Evolutionary conservation across 2,329 filamentous ascomycete species (phyloP), one percentile per base, ranked within the genome.

Genomic region (Colletotrichum endophyticum): DNA sequence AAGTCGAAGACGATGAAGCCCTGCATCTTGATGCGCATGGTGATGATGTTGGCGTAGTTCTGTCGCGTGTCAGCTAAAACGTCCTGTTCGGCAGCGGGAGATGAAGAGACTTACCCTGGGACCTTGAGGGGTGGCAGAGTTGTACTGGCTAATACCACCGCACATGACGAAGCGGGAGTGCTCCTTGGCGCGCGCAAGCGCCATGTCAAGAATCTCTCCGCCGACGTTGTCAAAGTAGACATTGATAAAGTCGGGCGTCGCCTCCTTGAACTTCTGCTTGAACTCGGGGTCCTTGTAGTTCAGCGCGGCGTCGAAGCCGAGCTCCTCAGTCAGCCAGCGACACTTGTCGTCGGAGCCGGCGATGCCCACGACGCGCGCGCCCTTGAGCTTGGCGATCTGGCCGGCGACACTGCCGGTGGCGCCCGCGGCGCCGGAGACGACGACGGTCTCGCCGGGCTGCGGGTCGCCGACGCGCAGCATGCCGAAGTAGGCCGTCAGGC

Each of bases 201-300:
- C 93, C 77, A 91, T 84, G 81, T 95, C 92, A 34, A 95, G 87
- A 70, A 95, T 93, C 77, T 94, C 92, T 8, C 94, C 94, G 13
- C 93, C 94, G 25, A 94, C 92, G 85, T 95, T 95, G 84, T 95
- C 94, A 82, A 92, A 95, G 84, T 92, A 95, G 16, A 95, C 92
- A 84, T 94, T 92, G 72, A 93, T 94, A 78, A 88, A 88, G 77
- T 89, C 84, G 72, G 84, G 83, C 22, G 92, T 94, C 6, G 90
- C 91, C 57, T 88, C 89, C 78, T 88, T 87, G 80, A 95, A 90
- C 83, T 92, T 88, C 76, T 88, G 83, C 79, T 85, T 88, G 82
- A 94, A 95, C 73, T 92, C 90, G 16, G 86, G 78, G 61, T 89
- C 89, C 87, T 95, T 95, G 86, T 95, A 95, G 84, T 95, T 94